These are phyloP conservation scores for Erythrobasidium hasegawianum DNA, from an alignment of 1,284 basidiomycete species.

Conservation along the genomic window DNA sequence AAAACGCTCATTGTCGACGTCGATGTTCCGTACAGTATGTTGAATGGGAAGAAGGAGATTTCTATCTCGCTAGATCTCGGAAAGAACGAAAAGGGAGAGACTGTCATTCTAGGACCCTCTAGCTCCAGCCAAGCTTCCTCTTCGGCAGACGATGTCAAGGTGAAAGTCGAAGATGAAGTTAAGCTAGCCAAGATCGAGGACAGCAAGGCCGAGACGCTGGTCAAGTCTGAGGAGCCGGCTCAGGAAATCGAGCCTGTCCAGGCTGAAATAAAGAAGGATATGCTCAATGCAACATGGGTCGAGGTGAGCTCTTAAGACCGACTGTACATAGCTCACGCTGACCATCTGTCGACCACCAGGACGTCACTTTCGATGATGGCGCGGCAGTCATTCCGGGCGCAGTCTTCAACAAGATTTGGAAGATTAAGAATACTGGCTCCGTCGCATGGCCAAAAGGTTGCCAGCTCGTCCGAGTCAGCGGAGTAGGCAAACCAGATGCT, in stretches of 20 bases:
- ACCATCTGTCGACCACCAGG: no score
- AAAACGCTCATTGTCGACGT: conserved; percentile 37
- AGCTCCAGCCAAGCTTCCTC: background rate
- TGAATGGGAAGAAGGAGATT: conserved; percentile 21
- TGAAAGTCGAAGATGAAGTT: conserved; percentile 16
- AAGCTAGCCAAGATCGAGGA: background rate
- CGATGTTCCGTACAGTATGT: conserved; percentile 26
- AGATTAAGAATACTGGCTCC: conserved; percentile 38
- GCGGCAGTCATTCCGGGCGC: conserved; percentile 40
- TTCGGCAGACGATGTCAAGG: conserved; percentile 16
- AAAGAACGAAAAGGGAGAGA: conserved; percentile 31
- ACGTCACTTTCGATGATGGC: conserved; percentile 43
- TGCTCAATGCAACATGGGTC: conserved; percentile 37
- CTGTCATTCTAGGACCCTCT: conserved; percentile 16
- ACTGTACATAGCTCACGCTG: no score
- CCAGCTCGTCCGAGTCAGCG: conserved; percentile 41
- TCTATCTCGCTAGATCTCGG: conserved; percentile 23
- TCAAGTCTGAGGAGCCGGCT: background rate
- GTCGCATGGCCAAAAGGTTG: conserved; percentile 37
- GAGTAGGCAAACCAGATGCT: conserved; percentile 10
- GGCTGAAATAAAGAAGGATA: background rate
- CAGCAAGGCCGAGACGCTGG: background rate
- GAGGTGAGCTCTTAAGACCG: conserved; percentile 11
- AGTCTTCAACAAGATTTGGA: conserved; percentile 42
- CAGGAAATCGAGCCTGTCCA: background rate